These are phyloP conservation scores for Pochonia chlamydosporia DNA, from an alignment of 2,329 filamentous ascomycete species.

Conservation along the genomic window DNA sequence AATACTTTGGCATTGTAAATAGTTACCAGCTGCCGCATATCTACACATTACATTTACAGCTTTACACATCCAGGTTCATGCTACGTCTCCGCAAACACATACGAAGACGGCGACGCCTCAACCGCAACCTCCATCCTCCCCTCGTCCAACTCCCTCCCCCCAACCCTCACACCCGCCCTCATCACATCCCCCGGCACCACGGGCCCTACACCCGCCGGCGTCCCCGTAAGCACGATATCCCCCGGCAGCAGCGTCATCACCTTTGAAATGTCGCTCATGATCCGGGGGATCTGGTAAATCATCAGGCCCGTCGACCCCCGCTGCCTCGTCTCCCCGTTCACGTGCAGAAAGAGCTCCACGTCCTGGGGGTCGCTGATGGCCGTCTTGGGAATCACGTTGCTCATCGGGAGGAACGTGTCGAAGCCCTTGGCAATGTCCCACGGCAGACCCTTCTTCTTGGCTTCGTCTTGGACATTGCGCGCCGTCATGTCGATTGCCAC, in stretches of 20 bases:
- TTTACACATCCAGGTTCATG: neutral
- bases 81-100: constrained; percentile 70
- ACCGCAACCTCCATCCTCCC: constrained; percentile 79
- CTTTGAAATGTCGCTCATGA: constrained; percentile 84
- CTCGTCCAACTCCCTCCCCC: constrained; percentile 78
- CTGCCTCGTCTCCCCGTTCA: constrained; percentile 76
- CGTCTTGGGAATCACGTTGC: constrained; percentile 71
- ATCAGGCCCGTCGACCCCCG: constrained; percentile 87
- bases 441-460: constrained; percentile 89
- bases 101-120: constrained; percentile 70
- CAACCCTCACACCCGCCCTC: constrained; percentile 72
- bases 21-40: no score
- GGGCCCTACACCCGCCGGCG: constrained; percentile 88
- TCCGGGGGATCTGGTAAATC: constrained; percentile 83
- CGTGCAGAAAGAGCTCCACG: constrained; percentile 76
- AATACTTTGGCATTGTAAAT: no score
- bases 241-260: constrained; percentile 92
- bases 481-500: constrained; percentile 96
- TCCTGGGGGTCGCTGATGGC: constrained; percentile 83
- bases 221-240: constrained; percentile 93
- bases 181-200: constrained; percentile 84
- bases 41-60: no score
- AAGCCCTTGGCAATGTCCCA: constrained; percentile 98
- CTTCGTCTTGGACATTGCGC: constrained; percentile 90
- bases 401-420: constrained; percentile 92